These are phyloP conservation scores for Penicillium sp. DNA, from an alignment of 2,329 filamentous ascomycete species.

Conservation along the genomic window DNA sequence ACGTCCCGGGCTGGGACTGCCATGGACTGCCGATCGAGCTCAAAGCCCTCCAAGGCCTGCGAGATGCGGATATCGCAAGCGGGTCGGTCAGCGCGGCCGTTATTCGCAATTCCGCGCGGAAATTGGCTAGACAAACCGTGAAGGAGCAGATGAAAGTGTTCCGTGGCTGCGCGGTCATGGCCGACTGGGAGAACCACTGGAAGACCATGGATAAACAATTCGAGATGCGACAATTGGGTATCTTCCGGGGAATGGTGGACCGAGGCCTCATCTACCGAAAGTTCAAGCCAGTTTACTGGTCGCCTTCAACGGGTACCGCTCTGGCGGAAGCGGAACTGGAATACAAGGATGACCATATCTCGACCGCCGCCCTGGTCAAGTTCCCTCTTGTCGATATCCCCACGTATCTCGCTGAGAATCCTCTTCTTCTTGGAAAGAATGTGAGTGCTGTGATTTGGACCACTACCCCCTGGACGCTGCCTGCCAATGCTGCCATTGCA, in stretches of 20 bases:
- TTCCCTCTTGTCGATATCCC: conserved; percentile 64
- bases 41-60: conserved; percentile 73
- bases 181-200: conserved; percentile 62
- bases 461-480: conserved; percentile 95
- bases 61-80: conserved; percentile 30
- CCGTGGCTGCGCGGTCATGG: conserved; percentile 61
- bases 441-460: conserved; percentile 94
- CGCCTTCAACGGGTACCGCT: conserved; percentile 62
- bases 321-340: conserved; percentile 64
- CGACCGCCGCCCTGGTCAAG: conserved; percentile 64
- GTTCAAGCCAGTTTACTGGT: conserved; percentile 66
- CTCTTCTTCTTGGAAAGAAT: conserved; percentile 45
- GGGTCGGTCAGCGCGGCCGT: conserved; percentile 42
- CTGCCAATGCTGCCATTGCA: conserved; percentile 87
- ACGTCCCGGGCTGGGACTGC: conserved; percentile 94
- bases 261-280: conserved; percentile 61
- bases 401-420: conserved; percentile 42
- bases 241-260: conserved; percentile 62
- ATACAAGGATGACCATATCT: conserved; percentile 61
- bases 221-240: conserved; percentile 58
- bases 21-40: conserved; percentile 96
- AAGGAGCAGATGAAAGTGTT: conserved; percentile 60
- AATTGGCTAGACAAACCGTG: conserved; percentile 56
- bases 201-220: conserved; percentile 63
- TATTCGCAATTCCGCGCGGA: conserved; percentile 54